Conservation (phyloP, 2,329 filamentous ascomycete genomes). For the Aspergillus sp. region DNA sequence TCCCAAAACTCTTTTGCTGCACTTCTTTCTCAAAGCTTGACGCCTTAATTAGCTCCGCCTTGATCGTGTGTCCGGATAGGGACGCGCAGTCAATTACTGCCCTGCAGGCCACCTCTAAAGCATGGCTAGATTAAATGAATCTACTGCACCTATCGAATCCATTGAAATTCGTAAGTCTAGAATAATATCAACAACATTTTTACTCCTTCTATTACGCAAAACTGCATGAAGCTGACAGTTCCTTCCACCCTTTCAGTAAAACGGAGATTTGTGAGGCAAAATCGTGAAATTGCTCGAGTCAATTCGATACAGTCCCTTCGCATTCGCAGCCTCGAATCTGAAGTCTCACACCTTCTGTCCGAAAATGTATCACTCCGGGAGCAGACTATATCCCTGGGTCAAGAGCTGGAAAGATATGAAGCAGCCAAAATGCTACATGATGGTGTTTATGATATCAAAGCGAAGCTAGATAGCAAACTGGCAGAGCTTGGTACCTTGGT, state of each 20-base stretch:
- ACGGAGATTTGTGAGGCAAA: constrained; percentile 58
- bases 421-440: constrained; percentile 39
- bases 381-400: constrained; percentile 51
- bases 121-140: constrained; percentile 47
- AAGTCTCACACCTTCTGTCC: constrained; percentile 52
- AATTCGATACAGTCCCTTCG: constrained; percentile 60
- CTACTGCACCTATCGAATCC: constrained; percentile 39
- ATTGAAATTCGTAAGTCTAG: constrained; percentile 40
- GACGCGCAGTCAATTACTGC: neutral
- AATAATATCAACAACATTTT: neutral
- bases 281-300: constrained; percentile 58
- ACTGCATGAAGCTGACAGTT: neutral
- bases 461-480: constrained; percentile 50
- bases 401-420: constrained; percentile 45
- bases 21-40: neutral
- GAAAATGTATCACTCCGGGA: constrained; percentile 57
- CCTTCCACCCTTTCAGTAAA: constrained; percentile 43
- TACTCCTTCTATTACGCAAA: neutral
- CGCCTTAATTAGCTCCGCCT: neutral
- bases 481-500: constrained; percentile 50
- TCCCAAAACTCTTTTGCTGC: neutral
- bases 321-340: constrained; percentile 57
- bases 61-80: neutral
- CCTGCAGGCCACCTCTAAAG: constrained; percentile 4
- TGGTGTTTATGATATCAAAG: constrained; percentile 47